These are phyloP conservation scores for Colletotrichum tamarilloi DNA, from an alignment of 2,329 filamentous ascomycete species.

Conservation along the genomic window DNA sequence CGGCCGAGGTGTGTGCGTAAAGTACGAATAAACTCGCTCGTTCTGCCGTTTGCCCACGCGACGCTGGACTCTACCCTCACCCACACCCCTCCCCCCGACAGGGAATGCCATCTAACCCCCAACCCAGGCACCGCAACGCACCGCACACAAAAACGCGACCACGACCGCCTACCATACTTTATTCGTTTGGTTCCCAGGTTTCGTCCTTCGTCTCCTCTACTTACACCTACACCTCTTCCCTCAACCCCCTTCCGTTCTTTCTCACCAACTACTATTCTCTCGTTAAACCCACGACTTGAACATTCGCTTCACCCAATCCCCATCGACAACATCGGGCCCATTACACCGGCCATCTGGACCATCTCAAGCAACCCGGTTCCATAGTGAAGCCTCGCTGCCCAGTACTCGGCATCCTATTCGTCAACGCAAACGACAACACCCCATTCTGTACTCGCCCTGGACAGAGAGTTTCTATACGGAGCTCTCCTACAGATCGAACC, in stretches of 20 bases:
- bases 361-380: background rate
- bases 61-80: slow-evolving; percentile 16
- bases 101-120: slow-evolving; percentile 33
- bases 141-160: slow-evolving; percentile 33
- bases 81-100: slow-evolving; percentile 19
- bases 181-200: slow-evolving; percentile 33
- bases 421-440: background rate
- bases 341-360: background rate
- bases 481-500: slow-evolving; percentile 24
- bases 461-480: slow-evolving; percentile 32
- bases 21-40: slow-evolving; percentile 36
- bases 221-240: slow-evolving; percentile 30
- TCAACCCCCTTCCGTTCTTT: slow-evolving; percentile 29
- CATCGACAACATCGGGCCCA: slow-evolving; percentile 13
- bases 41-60: slow-evolving; percentile 36
- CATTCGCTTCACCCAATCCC: slow-evolving; percentile 7
- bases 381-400: slow-evolving; percentile 5
- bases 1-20: slow-evolving; percentile 34
- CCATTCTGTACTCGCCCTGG: slow-evolving; percentile 13
- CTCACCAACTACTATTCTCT: slow-evolving; percentile 34
- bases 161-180: slow-evolving; percentile 35
- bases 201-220: slow-evolving; percentile 29
- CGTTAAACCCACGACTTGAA: slow-evolving; percentile 16
- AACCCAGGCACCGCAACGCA: slow-evolving; percentile 20
- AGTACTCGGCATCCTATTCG: slow-evolving; percentile 19